These are phyloP conservation scores for Boletus barrowsii DNA, from an alignment of 768 basidiomycete species.

Conservation along the genomic window DNA sequence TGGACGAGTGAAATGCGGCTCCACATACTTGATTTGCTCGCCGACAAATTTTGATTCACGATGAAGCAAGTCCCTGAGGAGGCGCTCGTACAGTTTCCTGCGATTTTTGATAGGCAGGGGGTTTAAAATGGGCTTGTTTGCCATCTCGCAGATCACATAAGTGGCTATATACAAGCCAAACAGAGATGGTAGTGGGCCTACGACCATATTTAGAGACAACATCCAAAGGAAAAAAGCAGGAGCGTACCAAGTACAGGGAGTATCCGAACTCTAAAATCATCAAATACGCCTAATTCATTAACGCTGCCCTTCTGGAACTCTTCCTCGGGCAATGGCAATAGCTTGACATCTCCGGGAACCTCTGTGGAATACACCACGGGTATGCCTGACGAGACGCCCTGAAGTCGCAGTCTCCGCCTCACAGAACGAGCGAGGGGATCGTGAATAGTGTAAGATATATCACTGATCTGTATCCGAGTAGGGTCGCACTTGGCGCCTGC, in stretches of 20 bases:
- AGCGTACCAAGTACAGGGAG: constrained; percentile 80
- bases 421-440: constrained; percentile 94
- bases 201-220: not conserved
- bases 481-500: constrained; percentile 94
- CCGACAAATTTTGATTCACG: constrained; percentile 71
- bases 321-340: constrained; percentile 87
- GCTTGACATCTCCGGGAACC: constrained; percentile 80
- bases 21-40: constrained; percentile 54
- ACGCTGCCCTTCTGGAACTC: constrained; percentile 89
- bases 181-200: constrained; percentile 72
- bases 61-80: constrained; percentile 72
- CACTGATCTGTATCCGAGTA: constrained; percentile 91
- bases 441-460: constrained; percentile 89
- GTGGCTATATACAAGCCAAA: constrained; percentile 91
- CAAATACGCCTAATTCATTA: constrained; percentile 84
- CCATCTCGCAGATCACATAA: constrained; percentile 83
- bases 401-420: constrained; percentile 65
- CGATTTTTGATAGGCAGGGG: constrained; percentile 85
- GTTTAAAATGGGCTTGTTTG: constrained; percentile 78
- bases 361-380: constrained; percentile 97
- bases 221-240: not conserved
- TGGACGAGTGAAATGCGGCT: not conserved
- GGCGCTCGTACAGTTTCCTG: constrained; percentile 76
- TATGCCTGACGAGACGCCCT: constrained; percentile 62
- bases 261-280: constrained; percentile 92